These are phyloP conservation scores for Nakazawaea populi DNA, from an alignment of 805 yeast species.

Conservation along the genomic window DNA sequence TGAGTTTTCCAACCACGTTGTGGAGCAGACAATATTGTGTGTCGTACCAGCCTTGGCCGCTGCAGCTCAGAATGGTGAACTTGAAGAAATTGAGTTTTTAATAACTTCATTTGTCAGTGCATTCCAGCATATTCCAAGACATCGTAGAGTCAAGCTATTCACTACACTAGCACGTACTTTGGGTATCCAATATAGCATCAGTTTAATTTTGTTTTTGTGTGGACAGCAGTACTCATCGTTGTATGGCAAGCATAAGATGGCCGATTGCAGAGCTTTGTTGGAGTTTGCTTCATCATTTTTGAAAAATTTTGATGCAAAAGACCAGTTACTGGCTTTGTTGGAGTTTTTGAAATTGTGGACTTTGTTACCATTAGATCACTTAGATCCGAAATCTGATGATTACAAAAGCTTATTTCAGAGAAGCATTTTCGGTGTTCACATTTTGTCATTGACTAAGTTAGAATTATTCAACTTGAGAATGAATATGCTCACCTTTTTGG, in stretches of 20 bases:
- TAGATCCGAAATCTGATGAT: conserved; percentile 30
- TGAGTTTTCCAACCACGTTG: conserved; percentile 87
- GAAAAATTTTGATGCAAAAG: conserved; percentile 59
- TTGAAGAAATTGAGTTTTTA: conserved; percentile 74
- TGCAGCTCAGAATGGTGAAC: conserved; percentile 32
- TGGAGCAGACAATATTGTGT: conserved; percentile 82
- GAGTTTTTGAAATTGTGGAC: conserved; percentile 49
- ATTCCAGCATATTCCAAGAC: conserved; percentile 92
- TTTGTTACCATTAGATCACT: conserved; percentile 33
- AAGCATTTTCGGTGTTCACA: conserved; percentile 58
- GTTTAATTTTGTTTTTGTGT: conserved; percentile 67
- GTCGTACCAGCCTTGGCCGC: conserved; percentile 85
- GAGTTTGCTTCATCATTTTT: conserved; percentile 72
- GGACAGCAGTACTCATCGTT: conserved; percentile 70
- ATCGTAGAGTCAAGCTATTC: conserved; percentile 84
- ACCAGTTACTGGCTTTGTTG: conserved; percentile 54
- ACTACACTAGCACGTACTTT: conserved; percentile 72
- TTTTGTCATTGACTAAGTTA: conserved; percentile 41
- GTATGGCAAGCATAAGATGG: conserved; percentile 46
- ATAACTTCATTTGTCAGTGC: conserved; percentile 91
- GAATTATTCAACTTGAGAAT: conserved; percentile 46
- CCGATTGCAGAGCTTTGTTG: conserved; percentile 60
- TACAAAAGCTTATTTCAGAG: conserved; percentile 38
- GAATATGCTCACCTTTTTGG: conserved; percentile 51
- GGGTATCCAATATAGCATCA: conserved; percentile 61